These are phyloP conservation scores for Arthrobotrys entomopaga DNA, from an alignment of 2,329 filamentous ascomycete species.

Conservation along the genomic window DNA sequence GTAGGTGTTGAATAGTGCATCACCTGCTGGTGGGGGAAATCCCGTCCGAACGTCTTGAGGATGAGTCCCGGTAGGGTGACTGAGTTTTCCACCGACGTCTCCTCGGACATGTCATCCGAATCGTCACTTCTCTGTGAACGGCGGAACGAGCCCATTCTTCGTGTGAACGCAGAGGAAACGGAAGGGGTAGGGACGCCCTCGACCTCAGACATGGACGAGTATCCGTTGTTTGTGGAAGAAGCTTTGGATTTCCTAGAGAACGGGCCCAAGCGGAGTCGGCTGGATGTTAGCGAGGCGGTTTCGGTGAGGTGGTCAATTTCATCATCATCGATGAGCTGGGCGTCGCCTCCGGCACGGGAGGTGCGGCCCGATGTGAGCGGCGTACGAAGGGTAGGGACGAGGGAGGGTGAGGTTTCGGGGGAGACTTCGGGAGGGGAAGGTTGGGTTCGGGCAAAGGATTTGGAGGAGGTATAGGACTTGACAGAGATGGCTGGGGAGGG, in stretches of 20 bases:
- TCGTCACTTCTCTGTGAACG: conserved; percentile 20
- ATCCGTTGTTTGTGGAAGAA: conserved; percentile 22
- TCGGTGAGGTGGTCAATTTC: conserved; percentile 30
- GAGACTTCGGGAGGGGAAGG: conserved; percentile 51
- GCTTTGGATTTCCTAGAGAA: conserved; percentile 54
- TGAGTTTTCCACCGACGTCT: conserved; percentile 49
- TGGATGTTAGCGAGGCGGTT: conserved; percentile 54
- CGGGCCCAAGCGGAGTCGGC: conserved; percentile 39
- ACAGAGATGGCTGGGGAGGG: conserved; percentile 48
- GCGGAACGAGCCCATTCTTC: conserved; percentile 40
- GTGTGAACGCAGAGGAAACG: conserved; percentile 36
- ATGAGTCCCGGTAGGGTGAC: conserved; percentile 39
- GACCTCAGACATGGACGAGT: conserved; percentile 45
- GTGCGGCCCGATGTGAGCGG: conserved; percentile 49
- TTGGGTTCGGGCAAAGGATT: conserved; percentile 52
- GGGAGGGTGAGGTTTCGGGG: conserved; percentile 49
- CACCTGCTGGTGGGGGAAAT: conserved; percentile 49
- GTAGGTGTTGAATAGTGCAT: conserved; percentile 51
- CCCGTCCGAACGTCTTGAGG: conserved; percentile 47
- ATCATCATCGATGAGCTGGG: conserved; percentile 32
- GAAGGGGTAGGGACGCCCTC: conserved; percentile 38
- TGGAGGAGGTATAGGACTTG: conserved; percentile 49
- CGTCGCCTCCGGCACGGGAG: conserved; percentile 34
- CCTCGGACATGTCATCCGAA: conserved; percentile 37
- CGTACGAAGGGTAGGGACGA: conserved; percentile 38